Evolutionary conservation across 495 filamentous ascomycete genomes (phyloP).

Genomic region (Tirmania nivea): DNA sequence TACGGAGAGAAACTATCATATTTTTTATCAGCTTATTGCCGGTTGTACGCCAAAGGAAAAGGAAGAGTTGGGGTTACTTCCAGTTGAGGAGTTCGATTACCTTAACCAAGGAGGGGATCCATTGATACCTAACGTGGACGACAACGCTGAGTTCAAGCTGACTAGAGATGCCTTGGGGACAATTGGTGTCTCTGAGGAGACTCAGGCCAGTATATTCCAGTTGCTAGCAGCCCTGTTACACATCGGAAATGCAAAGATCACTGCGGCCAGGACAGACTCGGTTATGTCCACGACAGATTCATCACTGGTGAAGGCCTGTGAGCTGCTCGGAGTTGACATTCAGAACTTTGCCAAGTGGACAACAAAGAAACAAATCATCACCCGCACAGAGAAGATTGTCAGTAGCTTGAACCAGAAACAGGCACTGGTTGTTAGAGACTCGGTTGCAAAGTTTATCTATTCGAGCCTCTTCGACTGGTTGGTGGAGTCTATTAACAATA

Average conservation of each 20-base stretch:
- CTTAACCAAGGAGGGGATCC: conserved; percentile 88
- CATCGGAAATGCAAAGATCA: conserved; percentile 89
- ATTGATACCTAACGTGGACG: conserved; percentile 83
- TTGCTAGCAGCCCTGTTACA: conserved; percentile 82
- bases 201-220: conserved; percentile 73
- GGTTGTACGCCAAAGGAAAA: conserved; percentile 72
- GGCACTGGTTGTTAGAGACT: conserved; percentile 85
- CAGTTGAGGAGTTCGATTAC: conserved; percentile 83
- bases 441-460: conserved; percentile 96
- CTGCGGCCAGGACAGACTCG: conserved; percentile 70
- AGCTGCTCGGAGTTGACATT: conserved; percentile 70
- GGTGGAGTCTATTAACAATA: conserved; percentile 79
- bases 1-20: conserved; percentile 96
- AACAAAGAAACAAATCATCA: conserved; percentile 95
- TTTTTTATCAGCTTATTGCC: conserved; percentile 96
- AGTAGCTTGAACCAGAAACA: conserved; percentile 90
- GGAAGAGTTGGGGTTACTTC: conserved; percentile 49
- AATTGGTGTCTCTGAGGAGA: conserved; percentile 55
- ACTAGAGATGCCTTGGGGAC: conserved; percentile 67
- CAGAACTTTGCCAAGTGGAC: conserved; percentile 95
- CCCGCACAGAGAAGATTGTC: conserved; percentile 90
- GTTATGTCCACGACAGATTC: conserved; percentile 61
- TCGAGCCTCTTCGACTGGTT: conserved; percentile 98
- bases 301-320: conserved; percentile 56
- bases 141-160: conserved; percentile 77